phyloP scores from a whole-genome alignment of 2,329 filamentous ascomycete genomes.

The Diaporthe ampelina region DNA sequence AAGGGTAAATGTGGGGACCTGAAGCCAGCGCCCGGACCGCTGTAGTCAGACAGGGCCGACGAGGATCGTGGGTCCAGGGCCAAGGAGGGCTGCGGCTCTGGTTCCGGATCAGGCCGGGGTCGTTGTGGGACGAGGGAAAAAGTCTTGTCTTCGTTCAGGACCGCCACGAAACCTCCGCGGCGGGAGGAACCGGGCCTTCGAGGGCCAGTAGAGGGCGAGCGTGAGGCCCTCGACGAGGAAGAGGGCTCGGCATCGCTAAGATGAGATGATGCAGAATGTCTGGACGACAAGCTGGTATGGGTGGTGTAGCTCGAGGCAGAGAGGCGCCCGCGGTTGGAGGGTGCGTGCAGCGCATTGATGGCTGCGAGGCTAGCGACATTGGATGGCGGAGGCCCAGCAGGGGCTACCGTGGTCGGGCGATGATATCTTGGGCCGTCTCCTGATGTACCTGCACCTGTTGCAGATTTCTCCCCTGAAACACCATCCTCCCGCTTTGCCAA shows the following conservation, averaged over 20 bases:
- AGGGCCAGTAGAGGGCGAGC: conserved; percentile 43
- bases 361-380: conserved; percentile 51
- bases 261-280: conserved; percentile 40
- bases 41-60: conserved; percentile 42
- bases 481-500: conserved; percentile 48
- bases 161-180: conserved; percentile 61
- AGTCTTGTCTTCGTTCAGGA: conserved; percentile 65
- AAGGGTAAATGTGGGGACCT: conserved; percentile 61
- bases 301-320: conserved; percentile 39
- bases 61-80: conserved; percentile 39
- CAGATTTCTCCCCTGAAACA: conserved; percentile 63
- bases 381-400: conserved; percentile 52
- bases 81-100: conserved; percentile 34
- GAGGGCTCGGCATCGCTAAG: conserved; percentile 45
- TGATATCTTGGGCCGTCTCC: conserved; percentile 48
- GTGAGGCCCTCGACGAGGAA: conserved; percentile 44
- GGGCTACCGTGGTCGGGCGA: conserved; percentile 52
- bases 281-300: conserved; percentile 35
- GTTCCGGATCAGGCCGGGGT: conserved; percentile 39
- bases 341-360: conserved; percentile 51
- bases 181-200: conserved; percentile 55
- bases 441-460: conserved; percentile 50
- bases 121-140: conserved; percentile 64
- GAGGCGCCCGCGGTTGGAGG: conserved; percentile 44
- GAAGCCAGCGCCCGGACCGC: conserved; percentile 47